Evolutionary conservation across 2,329 filamentous ascomycete species (phyloP).

Genomic region (Fusarium secorum): DNA sequence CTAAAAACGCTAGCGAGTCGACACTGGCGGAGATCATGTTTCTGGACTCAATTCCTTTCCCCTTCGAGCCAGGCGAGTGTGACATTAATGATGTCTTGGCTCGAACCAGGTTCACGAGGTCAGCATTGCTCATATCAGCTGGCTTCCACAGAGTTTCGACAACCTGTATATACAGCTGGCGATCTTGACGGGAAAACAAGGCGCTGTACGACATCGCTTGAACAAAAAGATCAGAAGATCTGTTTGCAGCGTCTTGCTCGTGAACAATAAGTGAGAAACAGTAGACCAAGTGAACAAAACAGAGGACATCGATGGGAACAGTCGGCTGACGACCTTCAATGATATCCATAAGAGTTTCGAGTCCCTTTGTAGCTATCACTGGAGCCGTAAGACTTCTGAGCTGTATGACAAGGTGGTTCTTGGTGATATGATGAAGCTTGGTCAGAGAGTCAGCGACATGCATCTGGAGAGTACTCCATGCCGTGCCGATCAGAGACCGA

Average conservation of each 20-base stretch:
- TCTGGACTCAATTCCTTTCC: slow-evolving; percentile 51
- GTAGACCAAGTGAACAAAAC: slow-evolving; percentile 61
- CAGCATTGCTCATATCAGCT: slow-evolving; percentile 41
- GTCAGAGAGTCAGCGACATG: slow-evolving; percentile 55
- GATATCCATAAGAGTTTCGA: slow-evolving; percentile 52
- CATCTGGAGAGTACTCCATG: slow-evolving; percentile 56
- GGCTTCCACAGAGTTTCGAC: slow-evolving; percentile 60
- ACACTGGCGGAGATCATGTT: slow-evolving; percentile 40
- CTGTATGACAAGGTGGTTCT: slow-evolving; percentile 53
- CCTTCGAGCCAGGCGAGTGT: slow-evolving; percentile 48
- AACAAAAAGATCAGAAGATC: slow-evolving; percentile 53
- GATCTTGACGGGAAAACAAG: slow-evolving; percentile 50
- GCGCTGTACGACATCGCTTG: slow-evolving; percentile 57
- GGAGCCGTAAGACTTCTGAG: slow-evolving; percentile 51
- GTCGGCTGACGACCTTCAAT: slow-evolving; percentile 49
- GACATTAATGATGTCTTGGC: slow-evolving; percentile 24
- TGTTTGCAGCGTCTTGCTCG: slow-evolving; percentile 49
- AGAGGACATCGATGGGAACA: slow-evolving; percentile 56
- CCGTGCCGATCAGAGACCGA: slow-evolving; percentile 51
- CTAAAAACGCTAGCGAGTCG: slow-evolving; percentile 53
- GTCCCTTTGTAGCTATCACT: slow-evolving; percentile 52
- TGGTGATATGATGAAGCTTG: slow-evolving; percentile 51
- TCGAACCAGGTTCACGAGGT: slow-evolving; percentile 43
- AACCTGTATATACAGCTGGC: slow-evolving; percentile 53
- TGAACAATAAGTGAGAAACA: slow-evolving; percentile 58